Conservation (phyloP, 768 basidiomycete genomes). For the Termitomyces sp. region DNA sequence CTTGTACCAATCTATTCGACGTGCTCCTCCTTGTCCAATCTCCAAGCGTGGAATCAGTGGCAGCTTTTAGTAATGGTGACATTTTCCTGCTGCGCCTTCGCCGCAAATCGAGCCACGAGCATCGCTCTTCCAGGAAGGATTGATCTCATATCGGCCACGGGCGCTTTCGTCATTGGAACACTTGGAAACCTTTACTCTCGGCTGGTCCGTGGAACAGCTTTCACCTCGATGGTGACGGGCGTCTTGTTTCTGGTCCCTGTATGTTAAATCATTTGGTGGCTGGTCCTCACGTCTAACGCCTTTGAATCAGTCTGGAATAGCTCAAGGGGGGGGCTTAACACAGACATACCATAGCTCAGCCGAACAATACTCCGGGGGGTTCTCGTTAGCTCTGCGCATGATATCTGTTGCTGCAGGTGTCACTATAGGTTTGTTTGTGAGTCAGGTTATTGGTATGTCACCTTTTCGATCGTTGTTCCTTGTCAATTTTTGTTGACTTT, state of each 20-base stretch:
- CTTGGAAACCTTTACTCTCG: conserved; percentile 82
- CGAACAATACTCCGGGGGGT: conserved; percentile 72
- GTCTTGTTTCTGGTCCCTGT: conserved; percentile 89
- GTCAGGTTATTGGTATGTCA: conserved; percentile 56
- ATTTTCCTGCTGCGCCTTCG: conserved; percentile 73
- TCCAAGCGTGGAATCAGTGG: conserved; percentile 66
- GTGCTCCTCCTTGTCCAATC: conserved; percentile 70
- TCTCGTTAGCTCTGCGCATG: conserved; percentile 79
- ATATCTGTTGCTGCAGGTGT: conserved; percentile 83
- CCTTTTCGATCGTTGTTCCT: not conserved
- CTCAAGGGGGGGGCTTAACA: conserved; percentile 67
- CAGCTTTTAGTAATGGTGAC: conserved; percentile 76
- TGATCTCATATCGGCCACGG: conserved; percentile 74
- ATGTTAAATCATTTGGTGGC: conserved; percentile 23
- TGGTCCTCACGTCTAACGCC: not conserved
- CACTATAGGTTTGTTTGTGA: conserved; percentile 79
- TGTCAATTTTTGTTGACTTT: not conserved
- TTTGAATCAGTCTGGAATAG: conserved; percentile 61
- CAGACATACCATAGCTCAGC: conserved; percentile 57
- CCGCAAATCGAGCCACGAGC: conserved; percentile 63
- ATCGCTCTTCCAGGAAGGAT: conserved; percentile 59
- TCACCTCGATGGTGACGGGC: conserved; percentile 91
- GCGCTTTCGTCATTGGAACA: conserved; percentile 75
- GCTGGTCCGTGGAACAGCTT: conserved; percentile 73
- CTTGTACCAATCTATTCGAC: conserved; percentile 76